These are phyloP conservation scores for Epithemia pelagica DNA, from an alignment of 108 stramenopile species.

Conservation along the genomic window DNA sequence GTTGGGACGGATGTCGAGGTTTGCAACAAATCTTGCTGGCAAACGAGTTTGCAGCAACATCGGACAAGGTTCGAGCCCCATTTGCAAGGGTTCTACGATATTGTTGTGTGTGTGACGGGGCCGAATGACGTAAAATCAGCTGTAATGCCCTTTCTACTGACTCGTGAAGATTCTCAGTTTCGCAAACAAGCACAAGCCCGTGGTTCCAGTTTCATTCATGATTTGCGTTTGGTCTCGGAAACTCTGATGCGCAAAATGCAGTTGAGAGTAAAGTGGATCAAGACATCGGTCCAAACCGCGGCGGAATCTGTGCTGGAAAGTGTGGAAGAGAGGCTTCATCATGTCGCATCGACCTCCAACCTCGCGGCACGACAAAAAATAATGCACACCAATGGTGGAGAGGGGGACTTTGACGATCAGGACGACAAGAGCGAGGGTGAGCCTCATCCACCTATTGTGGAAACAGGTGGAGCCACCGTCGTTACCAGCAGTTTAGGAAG, in stretches of 20 bases:
- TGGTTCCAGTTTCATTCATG: conserved; percentile 16
- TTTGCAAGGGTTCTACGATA: conserved; percentile 34
- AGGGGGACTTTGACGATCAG: too few relatives aligned
- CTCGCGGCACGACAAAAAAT: not conserved
- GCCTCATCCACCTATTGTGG: not conserved
- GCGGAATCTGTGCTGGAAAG: not conserved
- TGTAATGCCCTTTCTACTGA: conserved; percentile 41
- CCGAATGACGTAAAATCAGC: conserved; percentile 59
- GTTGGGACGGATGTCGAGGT: not conserved
- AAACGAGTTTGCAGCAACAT: conserved; percentile 4
- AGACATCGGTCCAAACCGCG: not conserved
- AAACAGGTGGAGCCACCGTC: not conserved
- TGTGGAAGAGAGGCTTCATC: not conserved
- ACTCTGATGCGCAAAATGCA: conserved; percentile 28
- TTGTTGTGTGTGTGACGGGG: conserved; percentile 55
- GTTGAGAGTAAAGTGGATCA: not conserved
- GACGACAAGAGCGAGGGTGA: not conserved
- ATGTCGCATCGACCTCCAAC: not conserved
- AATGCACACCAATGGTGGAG: not conserved
- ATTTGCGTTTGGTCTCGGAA: conserved; percentile 16
- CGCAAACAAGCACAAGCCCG: conserved; percentile 15
- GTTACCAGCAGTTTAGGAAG: not conserved
- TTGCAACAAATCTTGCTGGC: too few relatives aligned
- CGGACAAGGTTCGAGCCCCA: conserved; percentile 25
- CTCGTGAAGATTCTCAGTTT: conserved; percentile 14